Evolutionary conservation across 2,329 filamentous ascomycete species (phyloP).

Genomic region (Metarhizium robertsii): DNA sequence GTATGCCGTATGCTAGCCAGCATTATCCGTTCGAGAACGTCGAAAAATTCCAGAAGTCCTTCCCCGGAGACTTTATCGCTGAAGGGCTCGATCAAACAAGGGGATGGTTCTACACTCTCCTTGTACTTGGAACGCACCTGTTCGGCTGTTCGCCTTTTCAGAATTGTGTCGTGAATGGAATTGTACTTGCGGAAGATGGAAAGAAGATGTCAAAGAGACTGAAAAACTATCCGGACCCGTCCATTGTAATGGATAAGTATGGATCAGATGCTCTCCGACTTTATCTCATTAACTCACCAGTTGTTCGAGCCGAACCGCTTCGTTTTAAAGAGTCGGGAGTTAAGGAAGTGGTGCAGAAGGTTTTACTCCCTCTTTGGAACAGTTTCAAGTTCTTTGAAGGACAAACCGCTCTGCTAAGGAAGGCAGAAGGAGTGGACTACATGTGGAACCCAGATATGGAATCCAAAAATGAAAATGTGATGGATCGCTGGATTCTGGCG

Average conservation of each 20-base stretch:
- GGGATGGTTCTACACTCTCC: constrained; percentile 93
- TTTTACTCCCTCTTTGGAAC: constrained; percentile 88
- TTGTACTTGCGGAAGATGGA: constrained; percentile 86
- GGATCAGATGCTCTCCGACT: constrained; percentile 86
- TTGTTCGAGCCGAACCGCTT: constrained; percentile 83
- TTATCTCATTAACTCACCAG: constrained; percentile 95
- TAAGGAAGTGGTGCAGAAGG: constrained; percentile 89
- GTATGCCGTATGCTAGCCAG: constrained; percentile 86
- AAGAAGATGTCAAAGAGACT: constrained; percentile 99
- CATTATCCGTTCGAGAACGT: constrained; percentile 91
- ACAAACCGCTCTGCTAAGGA: constrained; percentile 78
- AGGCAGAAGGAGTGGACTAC: constrained; percentile 69
- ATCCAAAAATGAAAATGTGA: constrained; percentile 75
- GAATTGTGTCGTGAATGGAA: constrained; percentile 94
- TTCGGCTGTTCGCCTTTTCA: constrained; percentile 82
- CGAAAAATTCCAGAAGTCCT: constrained; percentile 68
- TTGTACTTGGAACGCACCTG: constrained; percentile 79
- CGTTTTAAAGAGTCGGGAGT: constrained; percentile 88
- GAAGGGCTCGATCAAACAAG: constrained; percentile 90
- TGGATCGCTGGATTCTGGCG: constrained; percentile 93
- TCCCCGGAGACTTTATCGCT: constrained; percentile 90
- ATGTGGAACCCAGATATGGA: constrained; percentile 69
- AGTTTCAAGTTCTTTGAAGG: constrained; percentile 95
- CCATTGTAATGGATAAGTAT: constrained; percentile 74
- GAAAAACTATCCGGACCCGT: constrained; percentile 91